These are phyloP conservation scores for Porphyra umbilicalis DNA, from an alignment of 31 red algal genomes.

Conservation along the genomic window DNA sequence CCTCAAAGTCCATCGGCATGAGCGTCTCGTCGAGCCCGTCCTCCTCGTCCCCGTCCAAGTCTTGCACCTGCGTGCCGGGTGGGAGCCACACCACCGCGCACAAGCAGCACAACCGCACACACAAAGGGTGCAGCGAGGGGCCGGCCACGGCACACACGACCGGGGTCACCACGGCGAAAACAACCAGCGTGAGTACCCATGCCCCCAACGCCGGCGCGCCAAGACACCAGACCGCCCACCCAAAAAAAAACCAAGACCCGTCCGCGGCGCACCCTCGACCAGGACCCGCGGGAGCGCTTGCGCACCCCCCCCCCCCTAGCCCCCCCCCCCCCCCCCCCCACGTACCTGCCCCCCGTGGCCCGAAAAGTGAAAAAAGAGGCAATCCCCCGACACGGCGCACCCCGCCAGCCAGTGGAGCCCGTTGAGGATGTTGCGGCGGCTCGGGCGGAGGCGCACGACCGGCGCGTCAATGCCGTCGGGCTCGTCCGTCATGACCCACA, in stretches of 20 bases:
- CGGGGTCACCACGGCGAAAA: too few relatives aligned
- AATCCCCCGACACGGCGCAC: constrained; percentile 21
- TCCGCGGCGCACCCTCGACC: too few relatives aligned
- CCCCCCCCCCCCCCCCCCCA: background rate
- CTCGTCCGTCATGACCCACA: constrained; percentile 58
- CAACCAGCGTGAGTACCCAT: too few relatives aligned
- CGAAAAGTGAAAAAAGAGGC: constrained; percentile 63
- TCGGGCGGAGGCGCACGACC: constrained; percentile 13
- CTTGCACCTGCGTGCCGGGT: constrained; percentile 1
- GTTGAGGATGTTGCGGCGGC: constrained; percentile 36
- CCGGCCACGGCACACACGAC: too few relatives aligned
- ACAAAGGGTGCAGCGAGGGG: too few relatives aligned
- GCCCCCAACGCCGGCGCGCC: too few relatives aligned
- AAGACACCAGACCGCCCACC: too few relatives aligned
- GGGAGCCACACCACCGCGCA: too few relatives aligned
- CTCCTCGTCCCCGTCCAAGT: constrained; percentile 48
- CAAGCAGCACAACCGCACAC: too few relatives aligned
- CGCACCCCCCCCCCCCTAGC: too few relatives aligned
- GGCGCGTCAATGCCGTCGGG: constrained; percentile 22
- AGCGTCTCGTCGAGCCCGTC: constrained; percentile 68
- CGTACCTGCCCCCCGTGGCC: constrained; percentile 49
- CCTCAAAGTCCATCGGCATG: constrained; percentile 49
- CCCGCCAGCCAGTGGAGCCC: constrained; percentile 45
- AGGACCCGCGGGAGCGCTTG: too few relatives aligned
- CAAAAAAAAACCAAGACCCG: too few relatives aligned